Conservation (phyloP, 2,329 filamentous ascomycete genomes). For the Ophiosphaerella korrae region DNA sequence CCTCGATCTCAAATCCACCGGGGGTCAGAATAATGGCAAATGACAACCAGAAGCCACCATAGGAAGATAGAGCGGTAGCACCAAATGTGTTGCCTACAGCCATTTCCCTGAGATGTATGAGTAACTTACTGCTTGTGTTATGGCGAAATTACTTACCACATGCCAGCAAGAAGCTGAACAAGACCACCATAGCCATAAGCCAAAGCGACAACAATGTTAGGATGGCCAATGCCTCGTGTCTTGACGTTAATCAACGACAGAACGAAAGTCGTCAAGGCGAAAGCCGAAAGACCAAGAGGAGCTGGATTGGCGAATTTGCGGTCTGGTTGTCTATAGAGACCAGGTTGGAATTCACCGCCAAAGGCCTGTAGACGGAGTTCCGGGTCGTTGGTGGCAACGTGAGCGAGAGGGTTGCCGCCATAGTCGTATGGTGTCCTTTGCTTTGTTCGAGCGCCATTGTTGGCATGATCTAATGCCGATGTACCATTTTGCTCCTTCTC, state of each 20-base stretch:
- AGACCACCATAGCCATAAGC: slow-evolving; percentile 58
- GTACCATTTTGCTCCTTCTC: slow-evolving; percentile 39
- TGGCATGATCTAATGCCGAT: slow-evolving; percentile 48
- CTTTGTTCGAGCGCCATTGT: slow-evolving; percentile 37
- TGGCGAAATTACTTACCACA: slow-evolving; percentile 56
- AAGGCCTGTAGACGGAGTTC: slow-evolving; percentile 53
- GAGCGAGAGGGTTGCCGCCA: slow-evolving; percentile 58
- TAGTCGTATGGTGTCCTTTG: slow-evolving; percentile 56
- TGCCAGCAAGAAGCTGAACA: slow-evolving; percentile 58
- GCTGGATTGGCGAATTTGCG: slow-evolving; percentile 64
- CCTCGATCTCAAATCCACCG: slow-evolving; percentile 57
- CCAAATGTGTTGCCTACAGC: slow-evolving; percentile 67
- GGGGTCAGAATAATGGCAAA: slow-evolving; percentile 64
- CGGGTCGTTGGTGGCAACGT: slow-evolving; percentile 56
- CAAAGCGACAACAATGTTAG: slow-evolving; percentile 55
- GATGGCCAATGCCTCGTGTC: slow-evolving; percentile 48
- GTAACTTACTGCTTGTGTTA: too few species aligned
- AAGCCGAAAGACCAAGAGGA: slow-evolving; percentile 65
- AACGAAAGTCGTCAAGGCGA: slow-evolving; percentile 69
- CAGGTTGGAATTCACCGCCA: slow-evolving; percentile 59
- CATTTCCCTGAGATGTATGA: slow-evolving; percentile 52
- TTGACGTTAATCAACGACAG: slow-evolving; percentile 58
- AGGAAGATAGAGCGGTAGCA: slow-evolving; percentile 65
- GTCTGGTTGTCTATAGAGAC: slow-evolving; percentile 51
- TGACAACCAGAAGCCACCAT: slow-evolving; percentile 67